Evolutionary conservation across 2,329 filamentous ascomycete genomes (phyloP).

Genomic region (Ophiocordyceps camponoti-saundersi): DNA sequence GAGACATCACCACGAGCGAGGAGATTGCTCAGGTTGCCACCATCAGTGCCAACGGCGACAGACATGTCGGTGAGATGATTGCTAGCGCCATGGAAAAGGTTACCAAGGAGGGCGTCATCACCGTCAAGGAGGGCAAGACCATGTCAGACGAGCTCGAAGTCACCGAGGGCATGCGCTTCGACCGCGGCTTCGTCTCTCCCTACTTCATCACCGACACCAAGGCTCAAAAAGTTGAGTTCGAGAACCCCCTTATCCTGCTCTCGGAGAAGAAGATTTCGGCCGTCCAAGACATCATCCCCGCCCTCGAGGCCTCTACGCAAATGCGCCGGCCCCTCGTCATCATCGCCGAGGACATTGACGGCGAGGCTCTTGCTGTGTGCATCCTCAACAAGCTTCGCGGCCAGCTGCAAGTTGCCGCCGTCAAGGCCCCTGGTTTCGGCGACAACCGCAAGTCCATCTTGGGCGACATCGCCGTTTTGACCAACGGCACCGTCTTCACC

Average conservation of each 20-base stretch:
- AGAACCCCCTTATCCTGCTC: slow-evolving; percentile 96
- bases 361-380: slow-evolving; percentile 94
- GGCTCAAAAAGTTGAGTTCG: slow-evolving; percentile 97
- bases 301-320: slow-evolving; percentile 92
- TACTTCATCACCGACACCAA: slow-evolving; percentile 99
- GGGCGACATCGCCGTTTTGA: slow-evolving; percentile 86
- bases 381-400: slow-evolving; percentile 99
- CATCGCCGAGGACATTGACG: slow-evolving; percentile 97
- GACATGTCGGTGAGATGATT: slow-evolving; percentile 87
- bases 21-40: slow-evolving; percentile 98
- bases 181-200: slow-evolving; percentile 93
- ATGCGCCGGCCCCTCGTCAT: slow-evolving; percentile 91
- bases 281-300: slow-evolving; percentile 96
- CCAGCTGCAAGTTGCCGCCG: slow-evolving; percentile 93
- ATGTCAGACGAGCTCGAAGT: slow-evolving; percentile 95
- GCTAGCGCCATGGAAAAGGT: slow-evolving; percentile 99
- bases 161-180: slow-evolving; percentile 99
- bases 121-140: slow-evolving; percentile 99
- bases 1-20: slow-evolving; percentile 91
- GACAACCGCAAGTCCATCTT: slow-evolving; percentile 99
- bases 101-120: slow-evolving; percentile 99
- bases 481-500: slow-evolving; percentile 93
- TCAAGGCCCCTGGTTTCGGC: slow-evolving; percentile 98
- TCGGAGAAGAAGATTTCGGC: slow-evolving; percentile 99
- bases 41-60: slow-evolving; percentile 94